Conservation (phyloP, 345 rosid species). For the Raphanus raphanistrum region DNA sequence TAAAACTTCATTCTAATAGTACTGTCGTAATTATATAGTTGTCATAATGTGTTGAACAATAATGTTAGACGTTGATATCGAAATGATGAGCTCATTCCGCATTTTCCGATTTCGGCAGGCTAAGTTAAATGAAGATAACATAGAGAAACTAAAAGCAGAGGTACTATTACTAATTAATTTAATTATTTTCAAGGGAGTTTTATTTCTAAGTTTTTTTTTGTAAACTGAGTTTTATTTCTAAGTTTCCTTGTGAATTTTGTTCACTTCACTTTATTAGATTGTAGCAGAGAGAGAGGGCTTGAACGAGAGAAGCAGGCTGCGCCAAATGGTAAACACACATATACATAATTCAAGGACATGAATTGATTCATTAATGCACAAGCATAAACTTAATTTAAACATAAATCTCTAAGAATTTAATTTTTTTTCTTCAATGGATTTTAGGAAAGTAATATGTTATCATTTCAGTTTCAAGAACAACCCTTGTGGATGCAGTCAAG, state of each 20-base stretch:
- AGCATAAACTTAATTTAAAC: neutral
- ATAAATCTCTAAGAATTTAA: neutral
- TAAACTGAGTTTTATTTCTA: neutral
- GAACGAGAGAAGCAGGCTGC: constrained; percentile 26
- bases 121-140: constrained; percentile 44
- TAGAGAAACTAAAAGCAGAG: constrained; percentile 46
- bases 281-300: neutral
- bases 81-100: neutral
- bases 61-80: neutral
- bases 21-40: neutral
- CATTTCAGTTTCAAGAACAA: constrained; percentile 15
- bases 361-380: too few species aligned
- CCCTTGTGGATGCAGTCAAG: constrained; percentile 21
- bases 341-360: neutral
- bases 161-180: constrained; percentile 32
- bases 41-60: neutral
- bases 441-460: neutral
- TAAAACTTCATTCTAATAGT: neutral
- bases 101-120: constrained; percentile 40
- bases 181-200: neutral
- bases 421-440: neutral
- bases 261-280: constrained; percentile 14
- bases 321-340: constrained; percentile 4
- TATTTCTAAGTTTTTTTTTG: neutral
- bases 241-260: neutral